Conservation (phyloP, 2,329 filamentous ascomycete species). For the Curvularia hawaiiensis region DNA sequence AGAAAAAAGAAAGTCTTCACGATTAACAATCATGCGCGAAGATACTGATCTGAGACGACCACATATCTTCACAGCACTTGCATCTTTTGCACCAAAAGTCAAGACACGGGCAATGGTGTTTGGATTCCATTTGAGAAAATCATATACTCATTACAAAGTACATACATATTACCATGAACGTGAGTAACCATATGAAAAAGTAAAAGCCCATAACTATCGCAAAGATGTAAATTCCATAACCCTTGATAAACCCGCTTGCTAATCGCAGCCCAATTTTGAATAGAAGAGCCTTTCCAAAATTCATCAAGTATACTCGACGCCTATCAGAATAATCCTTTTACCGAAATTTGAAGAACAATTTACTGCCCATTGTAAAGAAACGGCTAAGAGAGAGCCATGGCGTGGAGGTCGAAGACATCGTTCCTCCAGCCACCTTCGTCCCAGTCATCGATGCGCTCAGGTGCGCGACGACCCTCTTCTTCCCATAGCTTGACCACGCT, state of each 20-base stretch:
- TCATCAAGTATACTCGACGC: neutral
- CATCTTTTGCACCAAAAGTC: neutral
- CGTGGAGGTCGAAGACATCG: constrained; percentile 71
- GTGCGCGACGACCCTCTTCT: constrained; percentile 72
- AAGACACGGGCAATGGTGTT: neutral
- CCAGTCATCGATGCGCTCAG: constrained; percentile 76
- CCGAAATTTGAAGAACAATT: neutral
- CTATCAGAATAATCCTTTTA: neutral
- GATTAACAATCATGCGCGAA: too few species aligned
- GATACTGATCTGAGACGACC: too few species aligned
- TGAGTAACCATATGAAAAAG: neutral
- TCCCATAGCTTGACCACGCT: constrained; percentile 91
- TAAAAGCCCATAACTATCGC: neutral
- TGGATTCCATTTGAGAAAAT: neutral
- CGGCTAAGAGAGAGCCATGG: constrained; percentile 34
- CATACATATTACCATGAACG: neutral
- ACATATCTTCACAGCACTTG: neutral
- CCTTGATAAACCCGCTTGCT: neutral
- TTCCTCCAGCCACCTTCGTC: constrained; percentile 80
- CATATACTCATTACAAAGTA: neutral
- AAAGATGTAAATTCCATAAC: neutral
- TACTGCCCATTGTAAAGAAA: neutral
- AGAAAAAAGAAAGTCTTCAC: neutral
- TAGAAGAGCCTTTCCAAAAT: neutral
- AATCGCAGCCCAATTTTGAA: neutral